These are phyloP conservation scores for Neurospora sp. DNA, from an alignment of 495 filamentous ascomycete species.

Conservation along the genomic window DNA sequence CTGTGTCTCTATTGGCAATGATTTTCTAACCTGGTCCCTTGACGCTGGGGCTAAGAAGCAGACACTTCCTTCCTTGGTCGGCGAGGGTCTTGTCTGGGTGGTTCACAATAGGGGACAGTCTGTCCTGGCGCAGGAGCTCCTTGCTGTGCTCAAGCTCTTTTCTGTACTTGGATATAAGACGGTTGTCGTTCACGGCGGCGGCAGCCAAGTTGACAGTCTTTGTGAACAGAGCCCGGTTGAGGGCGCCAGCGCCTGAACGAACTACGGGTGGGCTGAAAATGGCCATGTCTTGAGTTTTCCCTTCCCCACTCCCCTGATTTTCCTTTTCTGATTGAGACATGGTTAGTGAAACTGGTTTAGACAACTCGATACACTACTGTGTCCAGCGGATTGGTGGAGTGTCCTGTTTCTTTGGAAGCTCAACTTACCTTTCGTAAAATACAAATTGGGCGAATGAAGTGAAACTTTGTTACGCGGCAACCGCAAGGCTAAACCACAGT, in stretches of 20 bases:
- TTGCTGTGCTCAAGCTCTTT: constrained; percentile 44
- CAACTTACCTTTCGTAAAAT: neutral
- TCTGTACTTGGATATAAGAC: constrained; percentile 58
- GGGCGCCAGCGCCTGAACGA: constrained; percentile 48
- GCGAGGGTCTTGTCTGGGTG: constrained; percentile 45
- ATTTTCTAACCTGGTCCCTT: constrained; percentile 50
- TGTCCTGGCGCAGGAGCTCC: constrained; percentile 46
- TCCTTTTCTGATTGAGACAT: neutral
- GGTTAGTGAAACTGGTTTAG: neutral
- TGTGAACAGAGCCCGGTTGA: constrained; percentile 77
- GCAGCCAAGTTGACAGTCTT: constrained; percentile 66
- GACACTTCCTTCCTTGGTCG: constrained; percentile 50
- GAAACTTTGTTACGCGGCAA: neutral
- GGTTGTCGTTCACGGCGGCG: constrained; percentile 63
- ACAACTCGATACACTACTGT: constrained; percentile 46
- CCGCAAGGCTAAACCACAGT: neutral
- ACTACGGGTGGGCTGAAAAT: constrained; percentile 72
- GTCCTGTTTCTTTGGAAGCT: neutral
- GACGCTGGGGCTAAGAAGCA: constrained; percentile 64
- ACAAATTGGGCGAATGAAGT: constrained; percentile 1
- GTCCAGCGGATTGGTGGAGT: constrained; percentile 37
- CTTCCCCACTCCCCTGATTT: neutral
- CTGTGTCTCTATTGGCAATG: neutral
- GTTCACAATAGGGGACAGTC: constrained; percentile 45
- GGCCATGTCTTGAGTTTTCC: constrained; percentile 21